Conservation (phyloP, 2,329 filamentous ascomycete genomes). For the Fusarium compactum region DNA sequence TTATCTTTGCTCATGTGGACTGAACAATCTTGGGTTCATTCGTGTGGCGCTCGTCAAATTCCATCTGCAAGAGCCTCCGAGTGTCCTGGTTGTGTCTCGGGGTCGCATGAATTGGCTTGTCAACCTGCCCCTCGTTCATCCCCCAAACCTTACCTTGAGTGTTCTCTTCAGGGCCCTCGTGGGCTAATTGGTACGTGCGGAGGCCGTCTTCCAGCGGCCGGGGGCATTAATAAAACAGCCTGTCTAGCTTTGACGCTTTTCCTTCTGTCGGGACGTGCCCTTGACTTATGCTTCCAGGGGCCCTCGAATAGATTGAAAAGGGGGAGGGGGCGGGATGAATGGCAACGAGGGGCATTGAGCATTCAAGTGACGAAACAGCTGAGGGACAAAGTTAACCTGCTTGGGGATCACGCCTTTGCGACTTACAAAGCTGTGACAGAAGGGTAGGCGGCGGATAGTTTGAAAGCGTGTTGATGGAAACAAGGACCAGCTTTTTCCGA, state of each 20-base stretch:
- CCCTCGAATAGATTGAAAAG: constrained; percentile 26
- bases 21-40: constrained; percentile 19
- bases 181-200: constrained; percentile 36
- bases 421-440: constrained; percentile 8
- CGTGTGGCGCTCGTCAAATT: constrained; percentile 31
- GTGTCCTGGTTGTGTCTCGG: constrained; percentile 31
- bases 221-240: constrained; percentile 44
- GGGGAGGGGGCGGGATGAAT: constrained; percentile 29
- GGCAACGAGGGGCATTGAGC: constrained; percentile 20
- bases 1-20: neutral
- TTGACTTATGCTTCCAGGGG: constrained; percentile 37
- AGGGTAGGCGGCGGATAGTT: neutral
- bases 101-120: constrained; percentile 45
- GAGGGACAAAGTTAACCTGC: constrained; percentile 7
- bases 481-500: constrained; percentile 38
- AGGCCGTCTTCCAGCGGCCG: constrained; percentile 45
- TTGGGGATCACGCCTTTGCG: constrained; percentile 8
- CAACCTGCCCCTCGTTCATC: constrained; percentile 39
- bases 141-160: constrained; percentile 25
- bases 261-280: constrained; percentile 41
- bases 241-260: constrained; percentile 40
- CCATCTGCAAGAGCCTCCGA: constrained; percentile 19
- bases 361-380: constrained; percentile 37
- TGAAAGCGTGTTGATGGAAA: constrained; percentile 24
- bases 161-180: constrained; percentile 31